These are phyloP conservation scores for Cystoderma amianthinum DNA, from an alignment of 768 basidiomycete species.

Conservation along the genomic window DNA sequence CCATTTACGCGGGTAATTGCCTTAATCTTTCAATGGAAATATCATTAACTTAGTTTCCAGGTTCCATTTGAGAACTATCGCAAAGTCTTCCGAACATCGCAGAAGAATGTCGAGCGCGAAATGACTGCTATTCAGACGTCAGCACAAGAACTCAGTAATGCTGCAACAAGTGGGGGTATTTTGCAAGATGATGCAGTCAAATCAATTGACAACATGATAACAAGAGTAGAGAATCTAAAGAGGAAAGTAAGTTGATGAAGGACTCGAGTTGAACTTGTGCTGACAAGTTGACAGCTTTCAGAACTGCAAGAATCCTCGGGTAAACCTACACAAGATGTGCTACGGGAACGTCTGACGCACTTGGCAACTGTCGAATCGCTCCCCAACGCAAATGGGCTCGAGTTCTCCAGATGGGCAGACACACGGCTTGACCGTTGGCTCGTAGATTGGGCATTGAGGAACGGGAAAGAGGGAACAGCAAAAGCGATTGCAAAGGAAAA, in stretches of 20 bases:
- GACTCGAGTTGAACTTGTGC: background rate
- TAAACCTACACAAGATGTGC: slow-evolving; percentile 62
- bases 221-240: slow-evolving; percentile 72
- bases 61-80: slow-evolving; percentile 88
- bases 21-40: background rate
- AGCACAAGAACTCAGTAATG: slow-evolving; percentile 53
- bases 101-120: slow-evolving; percentile 79
- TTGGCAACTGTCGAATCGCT: slow-evolving; percentile 57
- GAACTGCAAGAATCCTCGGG: slow-evolving; percentile 41
- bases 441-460: slow-evolving; percentile 86
- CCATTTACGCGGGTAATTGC: slow-evolving; percentile 64
- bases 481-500: slow-evolving; percentile 67
- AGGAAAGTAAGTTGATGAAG: slow-evolving; percentile 60
- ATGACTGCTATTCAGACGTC: slow-evolving; percentile 49
- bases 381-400: slow-evolving; percentile 40
- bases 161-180: slow-evolving; percentile 27
- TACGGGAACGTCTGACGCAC: slow-evolving; percentile 70
- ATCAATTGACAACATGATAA: slow-evolving; percentile 70
- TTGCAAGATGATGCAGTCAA: slow-evolving; percentile 47
- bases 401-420: slow-evolving; percentile 74
- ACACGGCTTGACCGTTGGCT: slow-evolving; percentile 82
- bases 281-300: slow-evolving; percentile 26
- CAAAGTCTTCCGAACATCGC: slow-evolving; percentile 78
- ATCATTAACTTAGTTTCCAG: slow-evolving; percentile 26
- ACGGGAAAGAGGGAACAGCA: slow-evolving; percentile 74